phyloP scores from a whole-genome alignment of 306 rosid species.

The Malus asiatica region DNA sequence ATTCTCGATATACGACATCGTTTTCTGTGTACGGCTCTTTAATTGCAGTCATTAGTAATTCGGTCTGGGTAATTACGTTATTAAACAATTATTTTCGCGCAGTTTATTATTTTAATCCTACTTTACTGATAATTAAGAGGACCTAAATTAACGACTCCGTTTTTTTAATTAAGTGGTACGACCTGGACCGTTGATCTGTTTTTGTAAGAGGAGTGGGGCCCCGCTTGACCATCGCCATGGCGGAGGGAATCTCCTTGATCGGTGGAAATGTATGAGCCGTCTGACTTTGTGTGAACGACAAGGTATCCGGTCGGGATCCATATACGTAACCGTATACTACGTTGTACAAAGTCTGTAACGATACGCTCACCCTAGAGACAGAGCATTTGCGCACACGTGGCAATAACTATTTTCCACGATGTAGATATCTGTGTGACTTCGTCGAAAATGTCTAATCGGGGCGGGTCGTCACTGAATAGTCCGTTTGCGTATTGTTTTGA shows the following conservation, averaged over 20 bases:
- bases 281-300: conserved; percentile 25
- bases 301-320: conserved; percentile 15
- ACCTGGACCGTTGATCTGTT: background rate
- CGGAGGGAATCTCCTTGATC: background rate
- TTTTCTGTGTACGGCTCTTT: conserved; percentile 2
- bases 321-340: background rate
- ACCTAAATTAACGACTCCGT: background rate
- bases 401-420: background rate
- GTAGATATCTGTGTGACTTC: background rate
- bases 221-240: background rate
- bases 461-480: background rate
- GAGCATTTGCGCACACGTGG: background rate
- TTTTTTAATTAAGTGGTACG: background rate
- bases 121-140: background rate
- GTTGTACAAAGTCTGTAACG: background rate
- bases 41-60: background rate
- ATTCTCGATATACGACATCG: background rate
- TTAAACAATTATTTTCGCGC: background rate
- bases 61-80: background rate
- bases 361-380: background rate
- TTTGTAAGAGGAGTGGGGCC: background rate
- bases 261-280: conserved; percentile 13
- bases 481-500: background rate
- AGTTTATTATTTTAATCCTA: background rate
- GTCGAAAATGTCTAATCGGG: background rate